phyloP scores from a whole-genome alignment of 345 rosid genomes.

The Citrus cavaleriei region DNA sequence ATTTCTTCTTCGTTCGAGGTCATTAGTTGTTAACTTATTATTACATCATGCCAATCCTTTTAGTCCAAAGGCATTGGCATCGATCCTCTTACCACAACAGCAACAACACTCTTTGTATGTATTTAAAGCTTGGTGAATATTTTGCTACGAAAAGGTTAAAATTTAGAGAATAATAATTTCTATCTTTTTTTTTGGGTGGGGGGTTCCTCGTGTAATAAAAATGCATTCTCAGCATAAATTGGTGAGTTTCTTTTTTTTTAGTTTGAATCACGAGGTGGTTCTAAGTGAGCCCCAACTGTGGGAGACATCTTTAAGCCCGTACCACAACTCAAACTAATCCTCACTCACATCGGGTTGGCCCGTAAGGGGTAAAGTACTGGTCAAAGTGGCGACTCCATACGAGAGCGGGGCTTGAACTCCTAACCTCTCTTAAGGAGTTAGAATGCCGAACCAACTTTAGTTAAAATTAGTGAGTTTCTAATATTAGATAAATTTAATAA shows the following conservation, averaged over 20 bases:
- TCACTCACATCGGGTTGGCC: accelerated
- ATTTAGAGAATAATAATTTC: not conserved
- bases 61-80: constrained; percentile 15
- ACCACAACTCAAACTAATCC: too few species aligned
- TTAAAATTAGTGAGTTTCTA: too few species aligned
- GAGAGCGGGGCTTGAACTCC: accelerated
- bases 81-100: constrained; percentile 6
- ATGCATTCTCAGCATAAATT: not conserved
- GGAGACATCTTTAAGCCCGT: accelerated
- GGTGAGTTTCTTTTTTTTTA: not conserved
- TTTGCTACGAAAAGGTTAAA: constrained; percentile 16
- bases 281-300: accelerated
- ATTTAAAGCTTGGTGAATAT: constrained; percentile 19
- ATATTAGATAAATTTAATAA: too few species aligned
- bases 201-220: too few species aligned
- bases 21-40: not conserved
- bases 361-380: too few species aligned
- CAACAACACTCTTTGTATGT: not conserved
- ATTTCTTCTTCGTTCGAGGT: not conserved
- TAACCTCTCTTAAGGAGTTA: too few species aligned
- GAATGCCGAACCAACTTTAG: too few species aligned
- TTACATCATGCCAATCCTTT: not conserved
- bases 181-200: too few species aligned
- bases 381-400: too few species aligned
- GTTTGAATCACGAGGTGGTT: too few species aligned